These are phyloP conservation scores for Chenopodium suecicum DNA, from an alignment of 148 eudicot species.

Conservation along the genomic window DNA sequence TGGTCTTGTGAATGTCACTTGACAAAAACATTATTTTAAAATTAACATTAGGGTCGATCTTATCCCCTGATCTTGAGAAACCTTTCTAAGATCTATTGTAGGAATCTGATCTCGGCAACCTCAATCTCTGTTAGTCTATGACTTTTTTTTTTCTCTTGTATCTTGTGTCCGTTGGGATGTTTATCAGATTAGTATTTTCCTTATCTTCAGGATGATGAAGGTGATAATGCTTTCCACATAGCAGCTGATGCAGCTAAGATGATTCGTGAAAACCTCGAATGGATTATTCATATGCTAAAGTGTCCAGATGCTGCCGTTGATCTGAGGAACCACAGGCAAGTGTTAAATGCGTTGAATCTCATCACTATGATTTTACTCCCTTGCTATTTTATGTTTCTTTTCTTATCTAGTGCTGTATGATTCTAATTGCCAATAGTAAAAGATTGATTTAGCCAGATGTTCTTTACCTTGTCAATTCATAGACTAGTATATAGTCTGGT, in stretches of 20 bases:
- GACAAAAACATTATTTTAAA: neutral
- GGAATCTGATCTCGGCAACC: neutral
- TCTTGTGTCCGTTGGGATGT: neutral
- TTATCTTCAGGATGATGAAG: constrained; percentile 86
- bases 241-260: constrained; percentile 98
- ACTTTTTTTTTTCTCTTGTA: neutral
- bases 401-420: neutral
- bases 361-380: constrained; percentile 5
- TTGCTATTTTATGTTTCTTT: neutral
- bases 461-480: neutral
- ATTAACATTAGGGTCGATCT: neutral
- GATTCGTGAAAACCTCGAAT: constrained; percentile 95
- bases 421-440: neutral
- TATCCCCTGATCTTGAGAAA: neutral
- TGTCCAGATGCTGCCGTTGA: constrained; percentile 86
- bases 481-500: neutral
- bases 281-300: constrained; percentile 85
- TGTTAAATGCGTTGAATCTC: constrained; percentile 7
- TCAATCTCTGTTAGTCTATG: neutral
- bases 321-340: constrained; percentile 88
- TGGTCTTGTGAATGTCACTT: neutral
- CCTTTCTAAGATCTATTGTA: neutral
- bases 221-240: constrained; percentile 97
- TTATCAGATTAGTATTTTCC: constrained; percentile 1
- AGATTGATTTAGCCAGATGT: neutral